Evolutionary conservation across 2,329 filamentous ascomycete species (phyloP), one percentile per base, ranked within the genome.

Genomic region (Diaporthe vexans): DNA sequence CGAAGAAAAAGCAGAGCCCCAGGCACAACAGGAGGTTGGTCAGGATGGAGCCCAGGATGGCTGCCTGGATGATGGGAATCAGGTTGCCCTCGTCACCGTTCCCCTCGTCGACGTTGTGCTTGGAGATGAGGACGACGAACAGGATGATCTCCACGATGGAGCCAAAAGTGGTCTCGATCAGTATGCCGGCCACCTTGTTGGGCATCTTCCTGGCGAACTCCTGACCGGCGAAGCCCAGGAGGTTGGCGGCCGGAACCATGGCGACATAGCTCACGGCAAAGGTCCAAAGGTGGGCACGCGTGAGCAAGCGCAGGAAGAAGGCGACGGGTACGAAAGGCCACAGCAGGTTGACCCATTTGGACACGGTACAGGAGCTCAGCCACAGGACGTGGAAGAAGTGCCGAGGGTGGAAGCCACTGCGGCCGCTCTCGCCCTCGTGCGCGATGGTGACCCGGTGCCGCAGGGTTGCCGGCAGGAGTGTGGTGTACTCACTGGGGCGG

Each of bases 21-120:
- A 97, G 84, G 78, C 94, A 97, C 1, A 97, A 86, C 58, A 97
- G 84, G 84, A 97, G 89, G 46, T 95, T 97, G 17, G 95, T 94
- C 51, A 97, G 83, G 58, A 97, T 93, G 0, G 94, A 96, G 48
- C 95, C 94, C 0, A 97, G 85, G 72, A 97, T 95, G 37, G 95
- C 94, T 71, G 94, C 94, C 80, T 94, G 91, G 78, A 97, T 94
- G 78, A 97, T 93, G 26, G 69, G 69, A 19, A 71, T 71, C 10
- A 71, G 54, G 69, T 71, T 61, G 24, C 54, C 54, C 40, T 61
- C 69, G 29, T 71, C 69, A 15, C 69, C 69, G 37, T 29, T 29
- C 29, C 29, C 29, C 29, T 29, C 29, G 29, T 29, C 29, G 29
- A 29, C 29, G 29, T 29, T 29, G 29, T 29, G 29, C 29, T 29